Base-by-base conservation (phyloP, 2,329 filamentous ascomycete species). In the Podosphaera aphanis region DNA sequence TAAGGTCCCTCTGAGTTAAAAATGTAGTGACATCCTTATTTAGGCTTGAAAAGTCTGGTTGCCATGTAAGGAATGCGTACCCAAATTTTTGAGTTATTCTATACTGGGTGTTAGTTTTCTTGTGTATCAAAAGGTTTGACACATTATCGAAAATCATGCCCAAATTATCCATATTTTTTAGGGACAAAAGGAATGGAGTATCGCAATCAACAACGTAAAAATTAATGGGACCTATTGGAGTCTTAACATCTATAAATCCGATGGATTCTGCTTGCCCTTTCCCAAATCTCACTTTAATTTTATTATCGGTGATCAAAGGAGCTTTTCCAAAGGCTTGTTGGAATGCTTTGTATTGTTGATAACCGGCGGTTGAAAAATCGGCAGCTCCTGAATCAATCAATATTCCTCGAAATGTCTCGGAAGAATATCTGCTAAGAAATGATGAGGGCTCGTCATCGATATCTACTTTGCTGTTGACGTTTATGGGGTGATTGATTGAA, bases 361-460 rank as follows among this genome's bases (percentile, higher is more conserved):
- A 42, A 27, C 39, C 39, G 7, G 39, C 39, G 27, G 39, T 42
- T 27, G 39, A 42, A 18, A 19, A 44, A 15, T 25, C 19, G 13
- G 25, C 42, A 20, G 27, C 31, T 35, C 27, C 42, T 33, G 29
- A 44, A 36, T 35, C 31, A 44, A 44, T 44, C n/a, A 35, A 44
- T 19, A 27, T 42, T 42, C 13, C 39, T n/a, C 39, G 20, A 29
- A 42, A 42, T n/a, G 21, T 27, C 16, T 42, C 23, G 23, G 39
- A 25, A 27, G 39, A 42, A 18, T 27, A 42, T 42, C 39, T 25
- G 39, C 21, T 42, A 18, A 42, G 23, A 42, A 42, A 42, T 27
- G 39, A 42, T 41, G 39, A 42, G 39, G 39, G 20, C 21, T 15
- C 23, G 42, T 20, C 27, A 13, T 44, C 8, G 5, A 44, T 33